These are phyloP conservation scores for Solanum etuberosum DNA, from an alignment of 257 asterid genomes.

Conservation along the genomic window DNA sequence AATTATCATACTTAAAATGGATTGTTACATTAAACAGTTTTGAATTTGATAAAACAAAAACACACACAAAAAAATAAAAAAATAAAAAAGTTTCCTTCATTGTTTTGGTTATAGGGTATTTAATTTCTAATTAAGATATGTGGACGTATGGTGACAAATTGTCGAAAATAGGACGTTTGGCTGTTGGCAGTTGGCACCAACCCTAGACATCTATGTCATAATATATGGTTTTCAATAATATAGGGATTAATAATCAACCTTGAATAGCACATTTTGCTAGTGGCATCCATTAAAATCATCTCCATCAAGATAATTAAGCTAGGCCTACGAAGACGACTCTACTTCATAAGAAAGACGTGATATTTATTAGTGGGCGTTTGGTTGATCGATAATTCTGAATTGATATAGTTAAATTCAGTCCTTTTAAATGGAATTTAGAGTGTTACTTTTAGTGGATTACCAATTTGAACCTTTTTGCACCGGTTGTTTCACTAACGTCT, in stretches of 20 bases:
- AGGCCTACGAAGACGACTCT: not conserved
- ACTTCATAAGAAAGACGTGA: rapidly evolving
- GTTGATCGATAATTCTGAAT: not conserved
- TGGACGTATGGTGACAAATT: not conserved
- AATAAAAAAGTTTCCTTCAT: not conserved
- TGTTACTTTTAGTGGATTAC: not conserved
- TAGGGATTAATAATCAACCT: not conserved
- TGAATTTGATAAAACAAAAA: not conserved
- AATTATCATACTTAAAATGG: not conserved
- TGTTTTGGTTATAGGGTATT: not conserved
- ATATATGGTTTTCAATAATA: not conserved
- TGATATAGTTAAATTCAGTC: not conserved
- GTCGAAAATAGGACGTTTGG: not conserved
- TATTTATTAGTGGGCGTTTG: not conserved
- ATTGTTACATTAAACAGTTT: not conserved
- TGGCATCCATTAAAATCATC: not conserved
- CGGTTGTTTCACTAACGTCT: not conserved
- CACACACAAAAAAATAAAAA: no score
- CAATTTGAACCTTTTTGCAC: not conserved
- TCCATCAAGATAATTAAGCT: not conserved
- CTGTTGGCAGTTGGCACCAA: not conserved
- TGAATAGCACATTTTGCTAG: not conserved
- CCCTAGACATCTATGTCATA: not conserved
- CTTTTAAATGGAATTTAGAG: not conserved
- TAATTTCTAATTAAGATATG: not conserved